These are phyloP conservation scores for Antarctomyces pellizariae DNA, from an alignment of 495 filamentous ascomycete genomes.

Conservation along the genomic window DNA sequence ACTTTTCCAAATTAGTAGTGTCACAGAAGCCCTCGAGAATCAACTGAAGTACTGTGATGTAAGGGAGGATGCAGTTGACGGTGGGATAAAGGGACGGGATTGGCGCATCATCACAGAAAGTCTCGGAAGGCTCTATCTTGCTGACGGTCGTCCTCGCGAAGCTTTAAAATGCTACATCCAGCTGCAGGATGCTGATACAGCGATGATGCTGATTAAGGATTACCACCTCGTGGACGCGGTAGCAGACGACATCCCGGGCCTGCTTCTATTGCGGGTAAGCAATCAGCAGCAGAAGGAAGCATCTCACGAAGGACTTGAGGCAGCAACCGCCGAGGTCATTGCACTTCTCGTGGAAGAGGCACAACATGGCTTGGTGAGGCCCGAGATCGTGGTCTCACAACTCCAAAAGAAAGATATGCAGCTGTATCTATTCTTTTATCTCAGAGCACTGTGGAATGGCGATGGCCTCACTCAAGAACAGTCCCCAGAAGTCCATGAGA, in stretches of 20 bases:
- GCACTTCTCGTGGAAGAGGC: constrained; percentile 76
- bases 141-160: constrained; percentile 52
- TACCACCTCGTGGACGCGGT: constrained; percentile 69
- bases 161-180: constrained; percentile 74
- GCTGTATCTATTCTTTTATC: constrained; percentile 81
- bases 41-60: constrained; percentile 47
- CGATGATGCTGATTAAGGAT: constrained; percentile 63
- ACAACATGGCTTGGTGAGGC: constrained; percentile 62
- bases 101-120: constrained; percentile 69
- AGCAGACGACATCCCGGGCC: constrained; percentile 66
- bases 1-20: constrained; percentile 47
- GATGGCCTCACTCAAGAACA: constrained; percentile 24
- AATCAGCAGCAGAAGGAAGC: constrained; percentile 44
- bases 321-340: constrained; percentile 57
- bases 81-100: constrained; percentile 39
- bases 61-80: constrained; percentile 41
- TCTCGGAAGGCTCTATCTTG: constrained; percentile 63
- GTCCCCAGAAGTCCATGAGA: constrained; percentile 21
- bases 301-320: constrained; percentile 44
- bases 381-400: constrained; percentile 54
- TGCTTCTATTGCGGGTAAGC: constrained; percentile 68
- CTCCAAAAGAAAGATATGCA: constrained; percentile 28
- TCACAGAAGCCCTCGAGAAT: constrained; percentile 48
- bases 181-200: constrained; percentile 73
- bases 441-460: constrained; percentile 64